These are phyloP conservation scores for Lindgomyces ingoldianus DNA, from an alignment of 495 filamentous ascomycete genomes.

Conservation along the genomic window DNA sequence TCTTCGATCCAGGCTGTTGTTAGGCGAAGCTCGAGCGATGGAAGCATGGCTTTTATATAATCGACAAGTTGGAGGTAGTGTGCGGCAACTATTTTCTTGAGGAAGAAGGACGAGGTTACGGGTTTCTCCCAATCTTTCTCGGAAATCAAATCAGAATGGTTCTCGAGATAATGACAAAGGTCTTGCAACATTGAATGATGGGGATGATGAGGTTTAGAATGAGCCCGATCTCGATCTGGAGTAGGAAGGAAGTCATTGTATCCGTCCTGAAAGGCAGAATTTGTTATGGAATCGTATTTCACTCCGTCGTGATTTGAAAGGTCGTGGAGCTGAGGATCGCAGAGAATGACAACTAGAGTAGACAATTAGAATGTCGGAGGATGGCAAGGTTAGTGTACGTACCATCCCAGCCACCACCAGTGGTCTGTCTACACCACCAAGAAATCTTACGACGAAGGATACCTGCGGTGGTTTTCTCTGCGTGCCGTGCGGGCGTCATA, in stretches of 20 bases:
- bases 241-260: constrained; percentile 34
- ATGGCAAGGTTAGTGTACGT: constrained; percentile 1
- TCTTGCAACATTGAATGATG: constrained; percentile 25
- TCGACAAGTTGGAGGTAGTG: constrained; percentile 34
- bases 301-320: neutral
- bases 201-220: constrained; percentile 16
- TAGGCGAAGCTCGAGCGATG: constrained; percentile 31
- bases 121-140: constrained; percentile 20
- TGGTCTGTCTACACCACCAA: constrained; percentile 24
- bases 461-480: constrained; percentile 24
- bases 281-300: neutral
- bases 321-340: constrained; percentile 27
- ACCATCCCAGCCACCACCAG: constrained; percentile 29
- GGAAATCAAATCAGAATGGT: constrained; percentile 19
- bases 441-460: constrained; percentile 32
- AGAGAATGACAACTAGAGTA: constrained; percentile 33
- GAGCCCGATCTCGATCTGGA: neutral
- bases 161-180: constrained; percentile 22
- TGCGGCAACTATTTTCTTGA: constrained; percentile 34
- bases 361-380: too few relatives aligned
- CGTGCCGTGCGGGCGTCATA: constrained; percentile 20
- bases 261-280: constrained; percentile 30
- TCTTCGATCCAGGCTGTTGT: constrained; percentile 31
- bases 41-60: constrained; percentile 37
- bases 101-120: constrained; percentile 20